These are phyloP conservation scores for Starmera amethionina DNA, from an alignment of 805 yeast genomes.

Conservation along the genomic window DNA sequence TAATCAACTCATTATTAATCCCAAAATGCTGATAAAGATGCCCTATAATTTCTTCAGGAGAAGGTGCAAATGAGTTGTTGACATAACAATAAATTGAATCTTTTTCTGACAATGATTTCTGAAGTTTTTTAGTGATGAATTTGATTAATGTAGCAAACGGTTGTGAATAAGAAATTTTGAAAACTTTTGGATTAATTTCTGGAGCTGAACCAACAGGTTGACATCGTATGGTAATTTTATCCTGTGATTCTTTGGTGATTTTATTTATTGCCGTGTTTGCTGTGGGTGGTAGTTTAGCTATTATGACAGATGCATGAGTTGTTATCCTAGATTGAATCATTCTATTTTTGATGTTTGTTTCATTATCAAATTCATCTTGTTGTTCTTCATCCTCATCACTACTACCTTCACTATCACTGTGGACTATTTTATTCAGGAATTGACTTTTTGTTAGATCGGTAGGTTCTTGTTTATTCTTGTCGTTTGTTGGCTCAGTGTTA, in stretches of 20 bases:
- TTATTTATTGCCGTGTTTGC: conserved; percentile 8
- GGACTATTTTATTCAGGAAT: no score
- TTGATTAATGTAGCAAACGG: conserved; percentile 34
- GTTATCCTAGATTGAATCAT: conserved; percentile 12
- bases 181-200: conserved; percentile 37
- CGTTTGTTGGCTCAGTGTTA: no score
- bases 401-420: not conserved
- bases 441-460: no score
- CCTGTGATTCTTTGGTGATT: conserved; percentile 5
- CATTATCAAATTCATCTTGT: not conserved
- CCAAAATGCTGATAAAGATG: conserved; percentile 24
- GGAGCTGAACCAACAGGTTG: conserved; percentile 53
- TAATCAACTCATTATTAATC: conserved; percentile 28
- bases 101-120: conserved; percentile 11
- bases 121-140: conserved; percentile 33
- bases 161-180: conserved; percentile 37
- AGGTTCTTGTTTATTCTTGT: no score
- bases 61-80: conserved; percentile 36
- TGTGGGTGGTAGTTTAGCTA: conserved; percentile 11
- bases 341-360: conserved; percentile 13
- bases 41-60: conserved; percentile 33
- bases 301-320: conserved; percentile 13
- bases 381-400: not conserved
- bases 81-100: conserved; percentile 29
- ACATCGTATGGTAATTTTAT: conserved; percentile 37